Base-by-base conservation (phyloP, 2,329 filamentous ascomycete species). In the Raffaelea albimanens region DNA sequence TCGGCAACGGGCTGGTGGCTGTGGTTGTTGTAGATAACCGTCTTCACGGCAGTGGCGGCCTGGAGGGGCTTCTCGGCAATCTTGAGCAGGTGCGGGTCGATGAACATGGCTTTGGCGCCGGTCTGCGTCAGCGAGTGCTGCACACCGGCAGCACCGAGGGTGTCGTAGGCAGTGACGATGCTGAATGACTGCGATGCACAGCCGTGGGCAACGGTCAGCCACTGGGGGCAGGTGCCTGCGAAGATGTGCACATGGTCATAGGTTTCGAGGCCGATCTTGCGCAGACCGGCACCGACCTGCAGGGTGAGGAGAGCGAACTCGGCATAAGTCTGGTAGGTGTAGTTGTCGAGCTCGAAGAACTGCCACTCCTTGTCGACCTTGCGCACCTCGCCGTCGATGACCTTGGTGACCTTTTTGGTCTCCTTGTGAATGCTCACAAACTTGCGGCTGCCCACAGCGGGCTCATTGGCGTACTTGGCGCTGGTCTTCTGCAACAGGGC, bases 161-260 rank as follows among this genome's bases (percentile, higher is more conserved):
- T 95, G 65, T 96, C 90, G 67, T 96, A 96, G 44, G 90, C 89
- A 41, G 91, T 97, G 44, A 96, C 91, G 56, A 96, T 90, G 50
- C 87, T 81, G 63, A 96, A 80, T 40, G 87, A 90, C 67, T 97
- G 91, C 16, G 89, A 90, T 19, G 82, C 69, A 78, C 84, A 71
- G 40, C 68, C 76, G 63, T 94, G 87, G 42, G 90, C 85, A 58
- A 86, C 80, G 47, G 83, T 80, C 54, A 96, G 75, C 91, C 91
- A 97, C 67, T 87, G 78, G 45, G 81, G 76, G 63, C 85, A 88
- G 51, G 87, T 95, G n/a, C 84, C 79, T 43, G 84, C 89, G 61
- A 89, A 95, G 48, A 95, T 73, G 63, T 95, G 87, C 56, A 95
- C 63, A 58, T 77, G 82, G 63, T 89, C 78, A 16, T 75, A 69